Base-by-base conservation (phyloP, 495 filamentous ascomycete species). In the Staphylotrichum tortipilum region DNA sequence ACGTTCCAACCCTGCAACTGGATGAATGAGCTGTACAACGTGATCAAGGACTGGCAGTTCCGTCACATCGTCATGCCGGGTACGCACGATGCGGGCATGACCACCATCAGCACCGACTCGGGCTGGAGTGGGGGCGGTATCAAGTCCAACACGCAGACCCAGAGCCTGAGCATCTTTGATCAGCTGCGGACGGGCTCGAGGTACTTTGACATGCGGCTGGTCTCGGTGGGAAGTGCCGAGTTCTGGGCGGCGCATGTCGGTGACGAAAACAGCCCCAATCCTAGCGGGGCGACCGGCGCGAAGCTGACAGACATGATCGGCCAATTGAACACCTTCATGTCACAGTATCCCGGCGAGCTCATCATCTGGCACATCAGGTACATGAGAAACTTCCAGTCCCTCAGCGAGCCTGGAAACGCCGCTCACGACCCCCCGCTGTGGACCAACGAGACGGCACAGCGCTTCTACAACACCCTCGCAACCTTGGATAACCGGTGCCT, bases 31-130 rank as follows among this genome's bases (percentile, higher is more conserved):
- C 30, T 58, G 3, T 39, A 43, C 30, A n/a, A 23, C 2, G 35
- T 49, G n/a, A 54, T 58, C 43, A 44, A 41, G 9, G 43, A 51
- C 31, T 37, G 56, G 5, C 31, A 48, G 26, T 44, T 58, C 4
- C 47, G 51, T 12, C 47, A 58, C 44, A 31, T 54, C 19, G 22
- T 47, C 39, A 42, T 54, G 47, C 51, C 52, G 12, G 52, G 51
- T 18, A 47, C 55, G 17, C 55, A 58, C 44, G 52, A 58, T 44
- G 47, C 55, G 4, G 51, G 37, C 33, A 54, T 54, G 51, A 37
- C 40, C 38, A 44, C 18, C 3, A 11, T 37, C 21, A 43, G 19
- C 21, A 15, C 11, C 42, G 15, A 8, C 15, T 30, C 22, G 36
- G 39, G 52, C 43, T 23, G 14, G 11, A 34, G 38, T 21, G 26